Conservation (phyloP, 2,329 filamentous ascomycete species). For the Clarireedia sp. region DNA sequence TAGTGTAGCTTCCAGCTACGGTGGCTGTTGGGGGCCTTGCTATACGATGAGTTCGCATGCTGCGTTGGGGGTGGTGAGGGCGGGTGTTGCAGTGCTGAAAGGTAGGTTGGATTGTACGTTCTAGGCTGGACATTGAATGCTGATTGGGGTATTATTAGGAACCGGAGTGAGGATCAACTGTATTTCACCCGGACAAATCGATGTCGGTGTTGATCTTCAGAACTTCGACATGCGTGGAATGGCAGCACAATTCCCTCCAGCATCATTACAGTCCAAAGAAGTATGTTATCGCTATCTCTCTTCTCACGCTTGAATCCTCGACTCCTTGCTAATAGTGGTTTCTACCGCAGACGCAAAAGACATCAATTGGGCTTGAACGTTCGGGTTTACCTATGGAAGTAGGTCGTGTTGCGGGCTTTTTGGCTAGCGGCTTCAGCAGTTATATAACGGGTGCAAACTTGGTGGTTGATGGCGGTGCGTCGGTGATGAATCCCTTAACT, state of each 20-base stretch:
- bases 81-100: too few relatives aligned
- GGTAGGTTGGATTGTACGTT: not conserved
- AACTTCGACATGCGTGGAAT: slow-evolving; percentile 42
- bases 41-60: too few relatives aligned
- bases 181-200: slow-evolving; percentile 32
- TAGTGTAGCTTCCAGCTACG: too few relatives aligned
- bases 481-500: not conserved
- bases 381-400: slow-evolving; percentile 51
- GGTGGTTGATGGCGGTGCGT: slow-evolving; percentile 46
- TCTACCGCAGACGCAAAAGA: slow-evolving; percentile 33
- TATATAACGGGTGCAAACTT: slow-evolving; percentile 56
- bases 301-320: not conserved
- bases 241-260: slow-evolving; percentile 46
- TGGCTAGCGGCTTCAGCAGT: slow-evolving; percentile 53
- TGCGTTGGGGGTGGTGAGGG: too few relatives aligned
- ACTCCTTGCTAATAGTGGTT: too few relatives aligned
- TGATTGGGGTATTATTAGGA: slow-evolving; percentile 22
- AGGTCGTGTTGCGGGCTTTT: slow-evolving; percentile 51
- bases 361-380: slow-evolving; percentile 49
- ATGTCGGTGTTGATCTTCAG: slow-evolving; percentile 16
- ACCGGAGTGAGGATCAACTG: slow-evolving; percentile 53
- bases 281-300: slow-evolving; percentile 19
- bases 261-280: slow-evolving; percentile 39
- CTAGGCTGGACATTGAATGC: not conserved
- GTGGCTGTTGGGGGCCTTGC: too few relatives aligned